A percentile compares a stretch with the other conserved stretches of the same genome.
phyloP scores from a whole-genome alignment of 2,329 filamentous ascomycete genomes.

The Alternaria novae-zelandiae region DNA sequence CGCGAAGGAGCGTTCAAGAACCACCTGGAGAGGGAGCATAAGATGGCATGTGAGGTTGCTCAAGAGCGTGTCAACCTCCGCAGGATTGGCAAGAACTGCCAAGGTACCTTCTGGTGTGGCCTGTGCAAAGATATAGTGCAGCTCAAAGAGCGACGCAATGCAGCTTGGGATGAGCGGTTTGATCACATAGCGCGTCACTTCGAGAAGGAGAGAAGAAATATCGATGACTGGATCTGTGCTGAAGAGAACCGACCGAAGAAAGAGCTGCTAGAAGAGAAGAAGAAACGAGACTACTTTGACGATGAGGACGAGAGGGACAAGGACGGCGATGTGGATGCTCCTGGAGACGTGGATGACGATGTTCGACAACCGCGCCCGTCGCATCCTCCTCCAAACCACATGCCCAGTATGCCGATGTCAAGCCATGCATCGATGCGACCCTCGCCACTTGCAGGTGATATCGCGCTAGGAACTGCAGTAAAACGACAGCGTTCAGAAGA shows the following conservation, averaged over 20 bases:
- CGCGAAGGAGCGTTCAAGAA: slow-evolving; percentile 64
- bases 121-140: slow-evolving; percentile 70
- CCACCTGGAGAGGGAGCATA: slow-evolving; percentile 66
- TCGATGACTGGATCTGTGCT: slow-evolving; percentile 63
- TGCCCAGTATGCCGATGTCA: background rate
- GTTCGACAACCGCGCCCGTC: background rate
- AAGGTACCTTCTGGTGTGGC: slow-evolving; percentile 82
- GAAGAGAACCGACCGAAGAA: slow-evolving; percentile 47
- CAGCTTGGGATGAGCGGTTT: slow-evolving; percentile 66
- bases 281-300: slow-evolving; percentile 29
- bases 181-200: slow-evolving; percentile 81
- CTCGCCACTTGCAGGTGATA: background rate
- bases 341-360: slow-evolving; percentile 6
- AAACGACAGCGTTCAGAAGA: slow-evolving; percentile 1
- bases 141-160: slow-evolving; percentile 57
- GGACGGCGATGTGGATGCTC: slow-evolving; percentile 10
- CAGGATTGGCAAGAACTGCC: slow-evolving; percentile 69
- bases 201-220: slow-evolving; percentile 60
- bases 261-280: slow-evolving; percentile 25
- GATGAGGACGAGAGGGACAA: slow-evolving; percentile 16
- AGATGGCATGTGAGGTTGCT: slow-evolving; percentile 23
- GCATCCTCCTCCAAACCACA: background rate
- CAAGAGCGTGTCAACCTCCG: slow-evolving; percentile 59
- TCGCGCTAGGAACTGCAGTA: background rate
- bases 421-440: background rate